These are phyloP conservation scores for Globomyces sp. DNA, from an alignment of 371 early-diverging fungal genomes.

Conservation along the genomic window DNA sequence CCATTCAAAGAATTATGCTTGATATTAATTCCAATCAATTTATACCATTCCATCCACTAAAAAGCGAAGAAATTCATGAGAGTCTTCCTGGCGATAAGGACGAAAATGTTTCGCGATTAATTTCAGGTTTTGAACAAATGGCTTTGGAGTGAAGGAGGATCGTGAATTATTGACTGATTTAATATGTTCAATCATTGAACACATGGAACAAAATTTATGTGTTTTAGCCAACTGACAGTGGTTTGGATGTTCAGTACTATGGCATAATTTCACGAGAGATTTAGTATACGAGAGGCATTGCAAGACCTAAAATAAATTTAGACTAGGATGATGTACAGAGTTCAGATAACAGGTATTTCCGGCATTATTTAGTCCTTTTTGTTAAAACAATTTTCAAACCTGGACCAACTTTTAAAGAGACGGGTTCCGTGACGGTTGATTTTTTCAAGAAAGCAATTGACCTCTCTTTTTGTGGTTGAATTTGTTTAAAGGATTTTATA, in stretches of 20 bases:
- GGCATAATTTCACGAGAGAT: constrained; percentile 28
- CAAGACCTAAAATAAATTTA: constrained; percentile 29
- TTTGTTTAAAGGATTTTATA: too few species aligned
- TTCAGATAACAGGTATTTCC: constrained; percentile 95
- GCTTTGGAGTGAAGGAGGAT: constrained; percentile 59
- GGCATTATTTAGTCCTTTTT: constrained; percentile 73
- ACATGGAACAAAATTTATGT: constrained; percentile 60
- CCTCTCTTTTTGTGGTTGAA: too few species aligned
- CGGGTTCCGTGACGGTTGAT: too few species aligned
- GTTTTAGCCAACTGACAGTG: constrained; percentile 26
- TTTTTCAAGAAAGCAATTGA: too few species aligned
- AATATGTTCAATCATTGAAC: constrained; percentile 59
- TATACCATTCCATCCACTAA: constrained; percentile 55
- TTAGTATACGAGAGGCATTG: constrained; percentile 56
- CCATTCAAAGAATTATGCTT: constrained; percentile 34
- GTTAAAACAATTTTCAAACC: neutral
- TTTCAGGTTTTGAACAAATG: constrained; percentile 66
- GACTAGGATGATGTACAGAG: constrained; percentile 51
- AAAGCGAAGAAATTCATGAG: constrained; percentile 84
- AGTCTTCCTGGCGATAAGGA: constrained; percentile 83
- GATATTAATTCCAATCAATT: constrained; percentile 29
- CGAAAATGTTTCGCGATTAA: constrained; percentile 74
- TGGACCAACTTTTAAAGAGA: neutral
- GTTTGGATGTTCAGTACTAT: constrained; percentile 29
- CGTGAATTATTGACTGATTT: constrained; percentile 33